phyloP scores from a whole-genome alignment of 805 yeast genomes.

The Candida namnaoensis region DNA sequence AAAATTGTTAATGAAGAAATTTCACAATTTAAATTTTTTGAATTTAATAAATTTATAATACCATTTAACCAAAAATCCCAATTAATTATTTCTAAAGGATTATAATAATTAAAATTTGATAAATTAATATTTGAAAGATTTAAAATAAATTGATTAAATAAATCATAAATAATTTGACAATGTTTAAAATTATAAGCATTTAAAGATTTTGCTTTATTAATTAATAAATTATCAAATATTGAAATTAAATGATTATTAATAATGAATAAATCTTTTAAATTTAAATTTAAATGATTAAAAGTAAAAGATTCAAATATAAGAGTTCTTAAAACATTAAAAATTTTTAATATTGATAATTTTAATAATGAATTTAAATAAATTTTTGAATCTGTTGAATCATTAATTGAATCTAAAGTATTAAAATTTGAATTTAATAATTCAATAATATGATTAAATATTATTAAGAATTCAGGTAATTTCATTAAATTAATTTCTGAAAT shows the following conservation, averaged over 20 bases:
- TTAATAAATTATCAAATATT: slow-evolving; percentile 10
- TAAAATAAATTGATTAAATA: slow-evolving; percentile 21
- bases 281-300: not conserved
- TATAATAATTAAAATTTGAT: not conserved
- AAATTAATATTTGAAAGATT: slow-evolving; percentile 2
- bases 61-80: slow-evolving; percentile 78
- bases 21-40: slow-evolving; percentile 55
- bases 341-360: slow-evolving; percentile 5
- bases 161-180: slow-evolving; percentile 32
- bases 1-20: slow-evolving; percentile 56
- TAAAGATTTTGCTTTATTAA: slow-evolving; percentile 23
- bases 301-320: slow-evolving; percentile 1
- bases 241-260: no score
- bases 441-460: slow-evolving; percentile 12
- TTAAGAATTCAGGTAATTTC: slow-evolving; percentile 12
- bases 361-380: no score
- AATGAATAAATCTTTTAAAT: not conserved
- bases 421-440: slow-evolving; percentile 13
- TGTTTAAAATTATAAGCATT: slow-evolving; percentile 28
- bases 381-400: not conserved
- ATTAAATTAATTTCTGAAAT: not conserved
- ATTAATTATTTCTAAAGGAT: slow-evolving; percentile 27
- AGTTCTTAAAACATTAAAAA: slow-evolving; percentile 4
- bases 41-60: slow-evolving; percentile 45
- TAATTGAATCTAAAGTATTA: slow-evolving; percentile 1